These are phyloP conservation scores for Coemansia sp. DNA, from an alignment of 192 early-diverging fungal species.

Conservation along the genomic window DNA sequence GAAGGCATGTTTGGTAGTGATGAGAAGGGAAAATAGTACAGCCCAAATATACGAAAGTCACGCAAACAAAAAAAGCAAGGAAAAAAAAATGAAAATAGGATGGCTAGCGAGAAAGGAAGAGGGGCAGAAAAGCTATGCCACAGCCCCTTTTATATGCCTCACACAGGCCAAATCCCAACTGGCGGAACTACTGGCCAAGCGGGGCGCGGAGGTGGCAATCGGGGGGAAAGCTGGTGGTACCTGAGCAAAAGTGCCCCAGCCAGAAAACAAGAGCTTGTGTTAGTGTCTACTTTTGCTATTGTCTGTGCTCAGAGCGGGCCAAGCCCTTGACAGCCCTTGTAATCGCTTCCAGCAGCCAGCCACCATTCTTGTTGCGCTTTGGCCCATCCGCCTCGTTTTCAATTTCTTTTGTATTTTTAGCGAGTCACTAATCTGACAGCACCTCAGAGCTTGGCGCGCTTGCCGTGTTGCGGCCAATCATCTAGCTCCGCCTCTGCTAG, in stretches of 20 bases:
- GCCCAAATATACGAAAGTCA: neutral
- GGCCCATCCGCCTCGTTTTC: conserved; percentile 36
- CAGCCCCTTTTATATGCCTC: conserved; percentile 7
- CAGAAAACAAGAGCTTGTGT: neutral
- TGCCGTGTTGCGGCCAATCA: neutral
- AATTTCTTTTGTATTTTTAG: conserved; percentile 4
- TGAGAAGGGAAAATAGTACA: neutral
- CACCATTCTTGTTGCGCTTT: conserved; percentile 1
- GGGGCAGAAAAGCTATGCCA: neutral
- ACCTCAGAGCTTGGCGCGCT: conserved; percentile 2
- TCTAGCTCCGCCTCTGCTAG: neutral
- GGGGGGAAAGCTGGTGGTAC: neutral
- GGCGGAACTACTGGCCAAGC: neutral
- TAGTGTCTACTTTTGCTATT: no score
- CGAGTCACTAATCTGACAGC: conserved; percentile 1
- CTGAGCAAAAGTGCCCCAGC: neutral
- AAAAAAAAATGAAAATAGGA: neutral
- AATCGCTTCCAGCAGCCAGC: conserved; percentile 2
- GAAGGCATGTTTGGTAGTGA: conserved; percentile 20
- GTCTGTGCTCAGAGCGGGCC: neutral
- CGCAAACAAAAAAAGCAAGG: neutral
- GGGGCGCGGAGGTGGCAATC: neutral
- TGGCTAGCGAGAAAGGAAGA: neutral
- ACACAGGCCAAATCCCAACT: neutral
- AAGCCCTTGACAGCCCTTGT: conserved; percentile 1